Evolutionary conservation across 306 rosid species (phyloP).

Genomic region (Prosopis cineraria): DNA sequence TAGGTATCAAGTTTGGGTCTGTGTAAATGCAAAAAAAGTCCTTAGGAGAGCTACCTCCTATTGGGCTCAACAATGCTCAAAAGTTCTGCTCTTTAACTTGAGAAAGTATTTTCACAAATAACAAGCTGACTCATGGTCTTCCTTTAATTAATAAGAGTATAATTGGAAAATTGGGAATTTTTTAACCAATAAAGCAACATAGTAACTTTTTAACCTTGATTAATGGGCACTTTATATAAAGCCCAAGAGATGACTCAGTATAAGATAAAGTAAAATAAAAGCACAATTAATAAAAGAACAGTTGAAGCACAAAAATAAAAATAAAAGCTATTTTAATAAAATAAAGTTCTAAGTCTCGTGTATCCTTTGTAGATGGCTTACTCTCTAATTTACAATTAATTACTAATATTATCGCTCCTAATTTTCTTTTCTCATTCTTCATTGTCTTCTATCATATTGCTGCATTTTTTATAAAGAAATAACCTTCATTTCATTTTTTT

Average conservation of each 20-base stretch:
- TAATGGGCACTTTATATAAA: neutral
- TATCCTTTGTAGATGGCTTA: neutral
- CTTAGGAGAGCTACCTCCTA: no score
- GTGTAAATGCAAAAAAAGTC: no score
- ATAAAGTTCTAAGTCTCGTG: neutral
- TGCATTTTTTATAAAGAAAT: conserved; percentile 12
- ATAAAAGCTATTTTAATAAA: neutral
- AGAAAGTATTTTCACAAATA: no score
- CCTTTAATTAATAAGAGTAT: no score
- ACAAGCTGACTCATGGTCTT: no score
- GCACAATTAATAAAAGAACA: neutral
- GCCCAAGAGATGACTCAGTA: neutral
- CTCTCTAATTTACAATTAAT: neutral
- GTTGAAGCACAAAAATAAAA: neutral
- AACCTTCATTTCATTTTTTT: conserved; percentile 3
- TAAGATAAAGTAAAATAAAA: neutral
- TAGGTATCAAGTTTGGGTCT: no score
- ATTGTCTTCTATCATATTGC: neutral
- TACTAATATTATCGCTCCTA: neutral
- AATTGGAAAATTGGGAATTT: no score
- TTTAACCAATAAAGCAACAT: no score
- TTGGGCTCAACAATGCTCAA: no score
- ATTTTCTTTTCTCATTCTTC: neutral
- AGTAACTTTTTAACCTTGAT: no score
- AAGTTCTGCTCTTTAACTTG: no score